Evolutionary conservation across 192 early-diverging fungal species (phyloP).

Genomic region (Umbelopsis vinacea): DNA sequence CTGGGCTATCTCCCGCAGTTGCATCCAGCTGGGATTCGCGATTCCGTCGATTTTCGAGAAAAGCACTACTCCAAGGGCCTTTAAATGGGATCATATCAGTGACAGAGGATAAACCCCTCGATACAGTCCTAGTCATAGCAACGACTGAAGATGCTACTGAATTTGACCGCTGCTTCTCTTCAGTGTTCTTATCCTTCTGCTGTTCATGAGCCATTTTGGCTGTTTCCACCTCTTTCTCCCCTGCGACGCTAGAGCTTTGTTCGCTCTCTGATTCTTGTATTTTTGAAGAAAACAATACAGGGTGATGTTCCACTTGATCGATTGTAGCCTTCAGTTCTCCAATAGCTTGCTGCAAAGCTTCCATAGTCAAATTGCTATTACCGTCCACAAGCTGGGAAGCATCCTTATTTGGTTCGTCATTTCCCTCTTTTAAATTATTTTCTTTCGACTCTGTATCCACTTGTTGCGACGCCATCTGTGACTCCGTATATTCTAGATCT

Average conservation of each 20-base stretch:
- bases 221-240: background rate
- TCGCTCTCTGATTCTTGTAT: background rate
- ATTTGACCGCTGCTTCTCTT: background rate
- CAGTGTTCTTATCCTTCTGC: background rate
- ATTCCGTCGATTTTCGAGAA: background rate
- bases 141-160: conserved; percentile 15
- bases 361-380: conserved; percentile 11
- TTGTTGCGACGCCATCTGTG: conserved; percentile 16
- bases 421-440: background rate
- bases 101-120: background rate
- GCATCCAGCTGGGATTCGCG: background rate
- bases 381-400: background rate
- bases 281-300: conserved; percentile 11
- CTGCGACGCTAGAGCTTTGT: background rate
- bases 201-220: background rate
- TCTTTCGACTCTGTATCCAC: background rate
- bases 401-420: background rate
- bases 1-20: background rate
- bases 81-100: background rate
- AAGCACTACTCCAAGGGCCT: conserved; percentile 6
- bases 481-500: conserved; percentile 52
- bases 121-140: conserved; percentile 7
- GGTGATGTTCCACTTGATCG: conserved; percentile 15
- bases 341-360: conserved; percentile 34
- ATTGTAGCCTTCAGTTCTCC: background rate